phyloP scores from a whole-genome alignment of 2,329 filamentous ascomycete species.

The Colletotrichum higginsianum region DNA sequence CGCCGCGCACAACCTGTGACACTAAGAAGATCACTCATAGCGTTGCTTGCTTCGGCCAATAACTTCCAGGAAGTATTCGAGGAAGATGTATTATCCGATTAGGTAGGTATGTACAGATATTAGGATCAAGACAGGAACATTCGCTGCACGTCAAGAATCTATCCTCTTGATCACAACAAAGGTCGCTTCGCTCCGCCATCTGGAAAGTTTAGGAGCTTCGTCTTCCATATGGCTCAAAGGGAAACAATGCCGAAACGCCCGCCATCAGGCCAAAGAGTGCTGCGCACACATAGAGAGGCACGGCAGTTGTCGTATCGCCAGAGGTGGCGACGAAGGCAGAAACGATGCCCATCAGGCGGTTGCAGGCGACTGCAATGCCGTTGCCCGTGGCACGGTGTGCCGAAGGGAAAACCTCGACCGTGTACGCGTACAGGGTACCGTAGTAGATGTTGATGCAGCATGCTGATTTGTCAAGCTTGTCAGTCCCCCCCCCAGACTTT shows the following conservation, averaged over 20 bases:
- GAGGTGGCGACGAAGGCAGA: constrained; percentile 77
- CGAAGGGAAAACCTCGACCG: constrained; percentile 74
- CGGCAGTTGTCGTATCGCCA: constrained; percentile 72
- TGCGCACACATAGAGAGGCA: constrained; percentile 79
- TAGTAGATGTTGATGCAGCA: constrained; percentile 82
- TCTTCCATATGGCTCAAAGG: constrained; percentile 77
- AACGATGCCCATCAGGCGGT: constrained; percentile 82
- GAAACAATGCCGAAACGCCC: constrained; percentile 69
- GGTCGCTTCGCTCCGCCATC: not conserved
- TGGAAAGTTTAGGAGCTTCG: constrained; percentile 59
- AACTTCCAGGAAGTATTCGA: no score
- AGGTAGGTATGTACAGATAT: no score
- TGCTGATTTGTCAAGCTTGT: constrained; percentile 54
- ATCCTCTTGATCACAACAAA: not conserved
- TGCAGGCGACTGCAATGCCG: constrained; percentile 79
- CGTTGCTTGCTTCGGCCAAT: no score
- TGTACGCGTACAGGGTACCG: constrained; percentile 76
- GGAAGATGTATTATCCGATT: no score
- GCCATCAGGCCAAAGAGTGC: constrained; percentile 76
- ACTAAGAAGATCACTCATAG: no score
- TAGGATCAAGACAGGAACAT: no score
- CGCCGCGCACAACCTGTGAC: no score
- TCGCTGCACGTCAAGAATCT: not conserved
- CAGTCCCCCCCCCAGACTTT: not conserved
- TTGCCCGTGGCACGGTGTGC: constrained; percentile 83